Base-by-base conservation (phyloP, 2,329 filamentous ascomycete species). In the Apiospora koreana region DNA sequence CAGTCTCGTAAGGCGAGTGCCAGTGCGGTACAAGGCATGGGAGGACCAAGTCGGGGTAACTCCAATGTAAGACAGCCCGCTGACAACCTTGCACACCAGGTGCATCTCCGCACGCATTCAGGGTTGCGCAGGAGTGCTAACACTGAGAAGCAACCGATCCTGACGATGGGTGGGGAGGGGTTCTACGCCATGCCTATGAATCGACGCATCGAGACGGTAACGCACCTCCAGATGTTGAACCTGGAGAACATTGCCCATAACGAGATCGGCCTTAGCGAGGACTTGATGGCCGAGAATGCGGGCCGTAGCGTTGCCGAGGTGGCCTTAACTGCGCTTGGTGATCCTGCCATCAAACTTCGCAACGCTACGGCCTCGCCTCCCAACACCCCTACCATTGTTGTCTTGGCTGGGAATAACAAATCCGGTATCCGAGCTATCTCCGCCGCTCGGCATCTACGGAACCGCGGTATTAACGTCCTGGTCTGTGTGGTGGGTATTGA, bases 341-440 rank as follows among this genome's bases (percentile, higher is more conserved):
- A 91, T 73, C 89, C 85, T 71, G 90, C 86, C 67, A 88, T 86
- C 78, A 89, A 83, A 80, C 86, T 86, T 65, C 88, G 83, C 65
- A 86, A 79, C 66, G 84, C 74, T 28, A 74, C 77, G 2, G 71
- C 75, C 5, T 78, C 77, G 23, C 75, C 75, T 8, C 79, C 76
- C 64, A 80, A 72, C 46, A 68, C 81, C 38, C 73, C 78, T 69
- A 84, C 86, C 0, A 83, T 90, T 42, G 90, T 97, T 28, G 89
- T 98, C 8, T 86, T 98, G n/a, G 95, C 94, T 0, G 95, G 96
- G n/a, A 98, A 98, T 80, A 95, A 97, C 80, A 94, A 94, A 74
- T 94, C 92, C 0, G 95, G 95, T 48, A 91, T 93, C 46, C 88
- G 95, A 71, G 94, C 94, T 3, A 87, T 98, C 68, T 93, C 94